phyloP scores from a whole-genome alignment of 2,329 filamentous ascomycete genomes.

The Neurospora sp. region DNA sequence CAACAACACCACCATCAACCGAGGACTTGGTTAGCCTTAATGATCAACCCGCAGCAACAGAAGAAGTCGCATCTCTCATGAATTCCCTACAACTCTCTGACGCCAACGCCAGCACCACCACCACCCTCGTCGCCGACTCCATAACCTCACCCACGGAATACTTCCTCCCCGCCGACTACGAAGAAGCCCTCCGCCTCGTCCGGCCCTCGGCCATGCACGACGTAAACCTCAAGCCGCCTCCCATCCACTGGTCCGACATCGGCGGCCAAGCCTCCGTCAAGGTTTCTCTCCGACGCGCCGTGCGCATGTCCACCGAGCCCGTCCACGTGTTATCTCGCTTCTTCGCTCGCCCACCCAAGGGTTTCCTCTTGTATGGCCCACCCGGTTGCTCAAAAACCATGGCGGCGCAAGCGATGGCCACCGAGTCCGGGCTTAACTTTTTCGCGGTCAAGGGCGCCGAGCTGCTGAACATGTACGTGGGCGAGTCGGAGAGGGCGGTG shows the following conservation, averaged over 20 bases:
- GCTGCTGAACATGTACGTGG: conserved; percentile 92
- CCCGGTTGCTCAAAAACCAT: conserved; percentile 94
- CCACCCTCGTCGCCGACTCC: neutral
- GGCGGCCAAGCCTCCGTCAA: conserved; percentile 76
- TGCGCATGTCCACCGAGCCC: conserved; percentile 28
- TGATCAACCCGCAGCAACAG: neutral
- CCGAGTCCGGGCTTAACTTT: conserved; percentile 86
- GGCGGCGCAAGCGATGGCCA: conserved; percentile 82
- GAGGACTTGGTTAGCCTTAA: neutral
- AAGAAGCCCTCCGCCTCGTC: conserved; percentile 56
- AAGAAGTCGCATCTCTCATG: neutral
- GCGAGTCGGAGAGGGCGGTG: conserved; percentile 80
- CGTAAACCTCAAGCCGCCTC: conserved; percentile 79
- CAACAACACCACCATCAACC: neutral
- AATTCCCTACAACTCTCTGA: conserved; percentile 4
- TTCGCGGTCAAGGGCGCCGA: conserved; percentile 90
- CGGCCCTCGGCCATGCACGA: conserved; percentile 80
- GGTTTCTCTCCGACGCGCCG: conserved; percentile 41
- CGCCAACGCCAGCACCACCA: conserved; percentile 2
- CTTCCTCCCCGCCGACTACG: conserved; percentile 42
- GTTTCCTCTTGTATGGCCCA: conserved; percentile 81
- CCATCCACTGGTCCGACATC: conserved; percentile 77
- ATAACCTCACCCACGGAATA: conserved; percentile 19
- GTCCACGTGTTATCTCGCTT: conserved; percentile 24
- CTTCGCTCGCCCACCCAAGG: conserved; percentile 56